Evolutionary conservation across 176 grass and related monocot species (phyloP), one percentile per base, ranked within the genome.

Genomic region (Oryza coarctata): DNA sequence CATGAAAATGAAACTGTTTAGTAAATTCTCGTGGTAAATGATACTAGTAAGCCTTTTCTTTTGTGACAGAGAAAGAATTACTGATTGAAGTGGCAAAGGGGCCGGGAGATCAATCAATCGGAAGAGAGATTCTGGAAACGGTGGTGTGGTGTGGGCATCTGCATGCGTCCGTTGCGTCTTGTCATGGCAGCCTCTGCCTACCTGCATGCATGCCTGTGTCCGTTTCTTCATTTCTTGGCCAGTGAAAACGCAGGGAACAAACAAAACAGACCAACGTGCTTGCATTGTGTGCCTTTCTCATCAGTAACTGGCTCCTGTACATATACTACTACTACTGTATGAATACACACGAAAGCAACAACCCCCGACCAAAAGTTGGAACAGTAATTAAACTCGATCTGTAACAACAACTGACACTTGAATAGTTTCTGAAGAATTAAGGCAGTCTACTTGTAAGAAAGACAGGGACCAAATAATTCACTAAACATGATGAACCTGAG

Each of bases 131-230:
- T 60, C n/a, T 60, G 40, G 11, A 72, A 18, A 72, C 17, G 40
- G 70, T 23, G 38, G 70, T 13, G 70, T 23, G 38, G 70, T 13
- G 33, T 27, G 34, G 23, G 47, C 72, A 34, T 44, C 27, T 68
- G 39, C 63, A 68, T 36, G 78, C 22, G 45, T 9, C 9, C 74
- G 80, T 83, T 17, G 67, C 43, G 86, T 83, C 86, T 52, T 73
- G 80, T 88, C 86, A 5, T 26, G 65, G 22, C 22, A 25, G 55
- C 55, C 22, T 60, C 49, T 55, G 49, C 49, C 47, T 52, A 7
- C 49, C 15, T 52, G 49, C 15, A 20, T 20, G 55, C 55, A 20
- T 58, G 22, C 14, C 45, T 22, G 13, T 39, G 38, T 39, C 10
- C 18, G 77, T 6, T 12, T 55, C 25, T 47, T 14, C 44, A 39